Conservation (phyloP, 306 rosid species). For the Pyrus pyrifolia region DNA sequence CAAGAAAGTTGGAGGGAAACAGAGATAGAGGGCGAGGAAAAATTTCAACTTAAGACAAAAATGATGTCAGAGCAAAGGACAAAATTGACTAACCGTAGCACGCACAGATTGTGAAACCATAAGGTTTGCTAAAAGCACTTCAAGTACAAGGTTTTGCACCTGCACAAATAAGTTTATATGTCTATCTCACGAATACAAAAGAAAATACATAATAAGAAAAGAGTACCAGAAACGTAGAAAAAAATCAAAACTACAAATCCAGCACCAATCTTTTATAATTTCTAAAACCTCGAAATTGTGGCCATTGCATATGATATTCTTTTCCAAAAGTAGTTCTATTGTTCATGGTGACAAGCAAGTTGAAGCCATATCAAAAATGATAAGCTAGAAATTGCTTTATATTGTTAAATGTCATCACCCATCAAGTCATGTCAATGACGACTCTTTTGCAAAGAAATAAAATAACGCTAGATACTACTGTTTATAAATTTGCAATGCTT, state of each 20-base stretch:
- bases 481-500: background rate
- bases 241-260: background rate
- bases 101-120: slow-evolving; percentile 56
- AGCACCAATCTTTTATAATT: background rate
- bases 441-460: background rate
- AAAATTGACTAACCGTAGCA: slow-evolving; percentile 44
- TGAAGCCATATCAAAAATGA: background rate
- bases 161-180: slow-evolving; percentile 22
- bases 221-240: background rate
- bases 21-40: background rate
- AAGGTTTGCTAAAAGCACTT: slow-evolving; percentile 76
- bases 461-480: background rate
- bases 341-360: background rate
- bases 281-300: background rate
- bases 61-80: slow-evolving; percentile 6
- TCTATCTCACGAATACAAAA: background rate
- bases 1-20: background rate
- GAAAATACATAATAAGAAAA: background rate
- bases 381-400: background rate
- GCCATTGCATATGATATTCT: background rate
- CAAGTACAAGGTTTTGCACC: slow-evolving; percentile 80
- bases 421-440: background rate
- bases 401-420: background rate
- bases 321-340: background rate
- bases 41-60: background rate